phyloP scores from a whole-genome alignment of 1,139 yeast species.

The Protomyces inouyei region DNA sequence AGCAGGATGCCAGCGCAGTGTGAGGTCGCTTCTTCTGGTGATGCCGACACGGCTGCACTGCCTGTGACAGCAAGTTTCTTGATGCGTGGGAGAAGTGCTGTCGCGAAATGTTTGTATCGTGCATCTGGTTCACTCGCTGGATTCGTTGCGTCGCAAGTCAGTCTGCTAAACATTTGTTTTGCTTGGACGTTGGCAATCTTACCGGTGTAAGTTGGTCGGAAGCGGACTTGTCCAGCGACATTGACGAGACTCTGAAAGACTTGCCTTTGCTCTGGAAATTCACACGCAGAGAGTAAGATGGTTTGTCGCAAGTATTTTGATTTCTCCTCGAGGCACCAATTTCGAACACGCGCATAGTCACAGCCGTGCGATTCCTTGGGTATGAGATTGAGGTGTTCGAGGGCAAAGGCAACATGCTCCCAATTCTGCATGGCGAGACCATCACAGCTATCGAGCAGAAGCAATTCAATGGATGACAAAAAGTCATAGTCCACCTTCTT shows the following conservation, averaged over 20 bases:
- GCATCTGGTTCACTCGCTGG: slow-evolving; percentile 69
- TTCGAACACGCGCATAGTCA: slow-evolving; percentile 84
- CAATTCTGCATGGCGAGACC: slow-evolving; percentile 90
- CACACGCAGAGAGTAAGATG: slow-evolving; percentile 63
- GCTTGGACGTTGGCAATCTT: slow-evolving; percentile 43
- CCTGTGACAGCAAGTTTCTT: slow-evolving; percentile 44
- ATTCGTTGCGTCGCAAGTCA: slow-evolving; percentile 47
- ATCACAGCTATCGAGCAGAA: slow-evolving; percentile 75
- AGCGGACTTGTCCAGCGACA: slow-evolving; percentile 61
- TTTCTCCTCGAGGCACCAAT: slow-evolving; percentile 88
- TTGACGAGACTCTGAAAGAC: slow-evolving; percentile 57
- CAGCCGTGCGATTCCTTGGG: slow-evolving; percentile 79
- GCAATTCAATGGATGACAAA: slow-evolving; percentile 78
- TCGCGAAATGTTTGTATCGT: slow-evolving; percentile 73
- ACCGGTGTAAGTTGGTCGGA: slow-evolving; percentile 42
- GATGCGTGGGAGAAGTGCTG: slow-evolving; percentile 65
- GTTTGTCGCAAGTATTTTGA: slow-evolving; percentile 73
- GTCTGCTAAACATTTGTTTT: slow-evolving; percentile 40
- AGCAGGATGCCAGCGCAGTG: slow-evolving; percentile 62
- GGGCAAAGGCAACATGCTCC: slow-evolving; percentile 69
- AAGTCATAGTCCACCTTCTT: slow-evolving; percentile 54
- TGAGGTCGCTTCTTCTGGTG: slow-evolving; percentile 38
- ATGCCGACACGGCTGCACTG: slow-evolving; percentile 4
- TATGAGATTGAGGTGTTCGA: slow-evolving; percentile 65
- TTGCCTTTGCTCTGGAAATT: slow-evolving; percentile 76